Evolutionary conservation across 2,329 filamentous ascomycete genomes (phyloP).

Genomic region (Cladosporium austrohemisphaericum): DNA sequence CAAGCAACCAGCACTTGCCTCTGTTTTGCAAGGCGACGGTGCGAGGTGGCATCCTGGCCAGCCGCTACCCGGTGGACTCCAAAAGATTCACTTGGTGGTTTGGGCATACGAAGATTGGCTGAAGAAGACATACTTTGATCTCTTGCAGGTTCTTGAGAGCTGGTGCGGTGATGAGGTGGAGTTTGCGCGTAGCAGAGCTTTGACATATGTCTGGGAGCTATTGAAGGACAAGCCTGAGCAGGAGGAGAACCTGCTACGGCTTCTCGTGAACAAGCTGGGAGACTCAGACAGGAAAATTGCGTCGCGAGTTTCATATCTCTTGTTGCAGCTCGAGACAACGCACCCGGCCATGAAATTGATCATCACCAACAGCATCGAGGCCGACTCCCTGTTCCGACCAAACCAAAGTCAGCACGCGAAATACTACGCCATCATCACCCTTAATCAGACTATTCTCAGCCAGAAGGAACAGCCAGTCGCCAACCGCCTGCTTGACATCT

Average conservation of each 20-base stretch:
- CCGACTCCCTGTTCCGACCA: constrained; percentile 80
- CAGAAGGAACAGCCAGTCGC: constrained; percentile 77
- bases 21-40: constrained; percentile 61
- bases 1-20: constrained; percentile 71
- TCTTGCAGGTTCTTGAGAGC: constrained; percentile 83
- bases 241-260: constrained; percentile 84
- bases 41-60: constrained; percentile 66
- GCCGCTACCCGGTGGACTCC: constrained; percentile 67
- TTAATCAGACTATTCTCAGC: constrained; percentile 94
- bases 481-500: constrained; percentile 78
- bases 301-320: constrained; percentile 84
- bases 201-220: constrained; percentile 88
- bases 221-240: constrained; percentile 96
- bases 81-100: constrained; percentile 71
- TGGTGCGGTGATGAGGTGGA: constrained; percentile 97
- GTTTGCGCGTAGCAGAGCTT: constrained; percentile 79
- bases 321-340: constrained; percentile 83
- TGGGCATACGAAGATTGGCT: constrained; percentile 97
- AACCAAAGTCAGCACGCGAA: constrained; percentile 84
- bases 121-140: constrained; percentile 88
- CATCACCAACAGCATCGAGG: constrained; percentile 79
- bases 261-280: constrained; percentile 94
- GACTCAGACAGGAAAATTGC: constrained; percentile 94
- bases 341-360: constrained; percentile 93
- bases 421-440: constrained; percentile 93